phyloP scores from a whole-genome alignment of 2,329 filamentous ascomycete species.

The Calonectria multiphialidica region DNA sequence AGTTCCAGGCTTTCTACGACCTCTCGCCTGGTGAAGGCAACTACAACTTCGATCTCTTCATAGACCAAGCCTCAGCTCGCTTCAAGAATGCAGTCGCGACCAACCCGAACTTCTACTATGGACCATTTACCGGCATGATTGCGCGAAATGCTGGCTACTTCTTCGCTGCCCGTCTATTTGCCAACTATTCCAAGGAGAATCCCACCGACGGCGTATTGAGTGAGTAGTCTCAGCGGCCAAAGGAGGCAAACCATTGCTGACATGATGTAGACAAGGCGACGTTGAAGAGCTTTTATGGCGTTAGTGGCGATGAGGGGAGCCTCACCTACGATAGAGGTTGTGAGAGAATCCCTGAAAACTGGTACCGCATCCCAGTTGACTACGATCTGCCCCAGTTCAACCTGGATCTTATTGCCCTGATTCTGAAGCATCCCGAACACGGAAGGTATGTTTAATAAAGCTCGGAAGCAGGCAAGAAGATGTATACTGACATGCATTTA shows the following conservation, averaged over 20 bases:
- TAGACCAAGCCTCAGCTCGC: conserved; percentile 47
- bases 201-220: conserved; percentile 45
- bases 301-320: conserved; percentile 54
- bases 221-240: background rate
- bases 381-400: conserved; percentile 56
- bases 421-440: conserved; percentile 54
- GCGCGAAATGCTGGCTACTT: conserved; percentile 59
- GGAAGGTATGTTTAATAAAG: background rate
- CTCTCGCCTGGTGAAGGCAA: conserved; percentile 9
- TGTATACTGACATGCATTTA: conserved; percentile 27
- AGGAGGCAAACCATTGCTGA: background rate
- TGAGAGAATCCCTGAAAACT: conserved; percentile 64
- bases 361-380: conserved; percentile 57
- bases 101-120: conserved; percentile 67
- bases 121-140: conserved; percentile 61
- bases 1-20: conserved; percentile 49
- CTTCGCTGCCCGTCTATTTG: conserved; percentile 56
- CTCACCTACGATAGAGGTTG: conserved; percentile 57
- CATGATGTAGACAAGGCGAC: conserved; percentile 45
- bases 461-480: rapidly evolving
- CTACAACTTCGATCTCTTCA: conserved; percentile 53
- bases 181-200: conserved; percentile 57
- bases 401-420: conserved; percentile 51
- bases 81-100: conserved; percentile 60
- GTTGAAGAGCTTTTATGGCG: conserved; percentile 59